Conservation (phyloP, 768 basidiomycete genomes). For the Gyrodon lividus region DNA sequence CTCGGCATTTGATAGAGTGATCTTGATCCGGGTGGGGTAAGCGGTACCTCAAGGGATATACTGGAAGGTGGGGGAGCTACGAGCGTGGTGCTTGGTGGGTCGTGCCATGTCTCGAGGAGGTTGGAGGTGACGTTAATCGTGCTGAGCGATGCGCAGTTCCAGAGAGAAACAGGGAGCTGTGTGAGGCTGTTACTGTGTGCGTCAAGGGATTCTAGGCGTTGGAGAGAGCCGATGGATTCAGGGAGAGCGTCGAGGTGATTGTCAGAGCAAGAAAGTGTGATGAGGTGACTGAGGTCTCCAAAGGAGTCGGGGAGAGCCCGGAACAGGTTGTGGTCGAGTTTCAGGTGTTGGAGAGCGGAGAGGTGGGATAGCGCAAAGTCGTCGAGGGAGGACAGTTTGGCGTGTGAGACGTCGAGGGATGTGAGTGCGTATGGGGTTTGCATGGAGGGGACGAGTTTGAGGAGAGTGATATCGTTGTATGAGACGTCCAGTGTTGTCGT, state of each 20-base stretch:
- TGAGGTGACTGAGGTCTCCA: constrained; percentile 68
- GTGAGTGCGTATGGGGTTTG: constrained; percentile 59
- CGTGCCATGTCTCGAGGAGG: constrained; percentile 68
- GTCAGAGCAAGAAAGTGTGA: constrained; percentile 83
- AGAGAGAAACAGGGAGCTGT: constrained; percentile 71
- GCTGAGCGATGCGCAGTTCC: constrained; percentile 75
- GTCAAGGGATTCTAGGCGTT: constrained; percentile 73
- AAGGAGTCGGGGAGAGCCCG: constrained; percentile 81
- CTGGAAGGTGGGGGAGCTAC: constrained; percentile 22
- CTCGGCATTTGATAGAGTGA: constrained; percentile 24
- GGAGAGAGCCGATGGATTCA: constrained; percentile 68
- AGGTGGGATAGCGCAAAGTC: constrained; percentile 72
- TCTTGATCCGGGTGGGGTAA: constrained; percentile 10
- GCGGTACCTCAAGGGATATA: constrained; percentile 21
- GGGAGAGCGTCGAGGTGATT: constrained; percentile 83
- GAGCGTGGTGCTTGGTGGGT: constrained; percentile 47
- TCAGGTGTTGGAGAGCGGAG: constrained; percentile 64
- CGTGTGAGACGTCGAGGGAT: constrained; percentile 80
- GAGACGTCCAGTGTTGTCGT: constrained; percentile 65
- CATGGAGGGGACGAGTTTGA: constrained; percentile 55
- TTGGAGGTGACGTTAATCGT: constrained; percentile 90
- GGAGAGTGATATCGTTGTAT: constrained; percentile 85
- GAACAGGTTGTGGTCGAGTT: constrained; percentile 85
- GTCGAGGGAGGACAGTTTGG: constrained; percentile 83
- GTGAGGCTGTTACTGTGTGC: constrained; percentile 89